Percentiles rank a stretch among this genome's conserved stretches.
Conservation (phyloP, 139 green algal species). For the Coelastrella sp. region DNA sequence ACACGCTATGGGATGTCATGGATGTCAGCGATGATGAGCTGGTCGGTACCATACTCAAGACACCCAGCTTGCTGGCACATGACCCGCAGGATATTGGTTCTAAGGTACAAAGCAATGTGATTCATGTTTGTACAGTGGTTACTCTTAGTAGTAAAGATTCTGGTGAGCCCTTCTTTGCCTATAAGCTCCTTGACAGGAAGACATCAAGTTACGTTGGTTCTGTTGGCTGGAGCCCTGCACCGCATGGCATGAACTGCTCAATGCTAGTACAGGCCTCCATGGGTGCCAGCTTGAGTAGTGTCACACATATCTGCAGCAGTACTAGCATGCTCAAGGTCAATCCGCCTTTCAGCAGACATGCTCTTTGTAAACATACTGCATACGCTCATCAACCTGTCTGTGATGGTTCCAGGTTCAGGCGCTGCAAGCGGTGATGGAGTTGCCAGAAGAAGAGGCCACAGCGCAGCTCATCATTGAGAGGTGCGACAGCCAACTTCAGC, state of each 20-base stretch:
- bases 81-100: background rate
- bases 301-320: too few species aligned
- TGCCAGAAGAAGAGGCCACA: constrained; percentile 31
- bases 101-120: constrained; percentile 23
- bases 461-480: constrained; percentile 43
- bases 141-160: background rate
- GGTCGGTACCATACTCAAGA: constrained; percentile 4
- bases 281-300: too few species aligned
- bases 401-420: constrained; percentile 34
- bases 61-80: constrained; percentile 42
- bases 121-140: background rate
- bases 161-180: background rate
- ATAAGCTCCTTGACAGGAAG: background rate
- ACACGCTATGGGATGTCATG: constrained; percentile 19
- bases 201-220: too few species aligned
- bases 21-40: background rate
- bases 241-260: too few species aligned
- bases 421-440: constrained; percentile 34
- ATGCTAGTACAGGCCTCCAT: too few species aligned
- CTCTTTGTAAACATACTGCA: too few species aligned
- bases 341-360: too few species aligned
- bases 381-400: too few species aligned
- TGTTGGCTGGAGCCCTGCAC: too few species aligned
- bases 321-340: too few species aligned
- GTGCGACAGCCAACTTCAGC: too few species aligned